Conservation (phyloP, 2,329 filamentous ascomycete genomes). For the Falciphora oryzae region DNA sequence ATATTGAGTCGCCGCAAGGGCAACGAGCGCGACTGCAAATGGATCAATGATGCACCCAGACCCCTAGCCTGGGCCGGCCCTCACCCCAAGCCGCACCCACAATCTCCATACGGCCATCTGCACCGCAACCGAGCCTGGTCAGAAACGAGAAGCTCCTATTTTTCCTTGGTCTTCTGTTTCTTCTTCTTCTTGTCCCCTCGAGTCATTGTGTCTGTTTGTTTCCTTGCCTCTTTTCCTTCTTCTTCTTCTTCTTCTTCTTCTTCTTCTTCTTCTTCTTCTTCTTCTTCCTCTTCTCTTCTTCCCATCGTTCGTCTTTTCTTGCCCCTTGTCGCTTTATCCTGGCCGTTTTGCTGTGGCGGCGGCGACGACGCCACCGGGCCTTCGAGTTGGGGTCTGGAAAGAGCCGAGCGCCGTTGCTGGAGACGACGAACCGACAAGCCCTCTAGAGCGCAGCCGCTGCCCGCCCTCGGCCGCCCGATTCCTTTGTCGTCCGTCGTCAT, state of each 20-base stretch:
- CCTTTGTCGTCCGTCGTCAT: slow-evolving; percentile 3
- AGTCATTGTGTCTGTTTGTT: neutral
- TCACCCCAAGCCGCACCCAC: neutral
- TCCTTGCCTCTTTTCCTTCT: neutral
- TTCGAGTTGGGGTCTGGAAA: neutral
- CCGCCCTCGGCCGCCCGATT: neutral
- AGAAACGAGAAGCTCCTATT: neutral
- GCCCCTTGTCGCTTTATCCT: neutral
- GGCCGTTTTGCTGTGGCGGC: neutral
- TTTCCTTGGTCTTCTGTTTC: neutral
- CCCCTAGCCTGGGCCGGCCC: too few species aligned
- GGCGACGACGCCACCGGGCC: neutral
- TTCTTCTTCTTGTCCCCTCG: neutral
- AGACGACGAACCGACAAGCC: neutral
- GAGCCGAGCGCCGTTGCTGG: neutral
- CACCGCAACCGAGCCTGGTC: neutral
- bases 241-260: neutral
- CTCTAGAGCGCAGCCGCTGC: neutral
- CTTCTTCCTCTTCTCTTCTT: neutral
- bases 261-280: neutral
- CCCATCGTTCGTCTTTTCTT: neutral
- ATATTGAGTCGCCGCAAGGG: neutral
- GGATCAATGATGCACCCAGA: neutral
- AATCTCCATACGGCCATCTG: neutral
- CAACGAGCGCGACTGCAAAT: neutral